phyloP scores from a whole-genome alignment of 495 filamentous ascomycete species.

The Hypoxylon perforatum region DNA sequence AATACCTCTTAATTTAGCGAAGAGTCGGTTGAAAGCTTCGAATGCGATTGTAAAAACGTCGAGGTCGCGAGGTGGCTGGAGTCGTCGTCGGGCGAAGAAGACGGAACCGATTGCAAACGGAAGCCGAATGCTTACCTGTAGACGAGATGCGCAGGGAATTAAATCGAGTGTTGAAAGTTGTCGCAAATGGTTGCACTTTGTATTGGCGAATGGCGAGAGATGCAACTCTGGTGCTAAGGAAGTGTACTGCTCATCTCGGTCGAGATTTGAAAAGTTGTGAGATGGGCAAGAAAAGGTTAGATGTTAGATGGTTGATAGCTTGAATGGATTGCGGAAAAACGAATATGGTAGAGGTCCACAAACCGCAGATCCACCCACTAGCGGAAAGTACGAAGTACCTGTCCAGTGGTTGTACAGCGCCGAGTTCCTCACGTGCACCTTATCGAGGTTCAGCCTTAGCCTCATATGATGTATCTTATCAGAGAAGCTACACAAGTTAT shows the following conservation, averaged over 20 bases:
- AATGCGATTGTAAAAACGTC: slow-evolving; percentile 3
- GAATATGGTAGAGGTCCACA: too few species aligned
- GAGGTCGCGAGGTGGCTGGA: slow-evolving; percentile 6
- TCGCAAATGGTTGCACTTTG: slow-evolving; percentile 1
- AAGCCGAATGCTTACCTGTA: too few species aligned
- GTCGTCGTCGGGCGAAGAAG: slow-evolving; percentile 11
- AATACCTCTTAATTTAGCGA: slow-evolving; percentile 28
- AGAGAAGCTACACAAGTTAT: too few species aligned
- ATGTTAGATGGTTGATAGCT: not conserved
- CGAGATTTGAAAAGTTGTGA: not conserved
- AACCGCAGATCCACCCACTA: too few species aligned
- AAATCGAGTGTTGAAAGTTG: slow-evolving; percentile 1
- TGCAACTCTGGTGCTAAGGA: not conserved
- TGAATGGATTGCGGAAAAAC: slow-evolving; percentile 15
- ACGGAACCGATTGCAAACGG: not conserved
- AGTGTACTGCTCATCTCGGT: slow-evolving; percentile 2
- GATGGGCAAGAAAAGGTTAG: slow-evolving; percentile 11
- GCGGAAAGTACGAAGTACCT: slow-evolving; percentile 2
- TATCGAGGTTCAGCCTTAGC: too few species aligned
- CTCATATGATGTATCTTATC: too few species aligned
- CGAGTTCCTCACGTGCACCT: slow-evolving; percentile 7
- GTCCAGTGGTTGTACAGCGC: too few species aligned
- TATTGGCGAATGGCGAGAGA: not conserved
- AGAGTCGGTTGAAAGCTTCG: not conserved
- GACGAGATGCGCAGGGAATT: too few species aligned